Evolutionary conservation across 805 yeast genomes (phyloP).

Genomic region (Nakazawaea sp.): DNA sequence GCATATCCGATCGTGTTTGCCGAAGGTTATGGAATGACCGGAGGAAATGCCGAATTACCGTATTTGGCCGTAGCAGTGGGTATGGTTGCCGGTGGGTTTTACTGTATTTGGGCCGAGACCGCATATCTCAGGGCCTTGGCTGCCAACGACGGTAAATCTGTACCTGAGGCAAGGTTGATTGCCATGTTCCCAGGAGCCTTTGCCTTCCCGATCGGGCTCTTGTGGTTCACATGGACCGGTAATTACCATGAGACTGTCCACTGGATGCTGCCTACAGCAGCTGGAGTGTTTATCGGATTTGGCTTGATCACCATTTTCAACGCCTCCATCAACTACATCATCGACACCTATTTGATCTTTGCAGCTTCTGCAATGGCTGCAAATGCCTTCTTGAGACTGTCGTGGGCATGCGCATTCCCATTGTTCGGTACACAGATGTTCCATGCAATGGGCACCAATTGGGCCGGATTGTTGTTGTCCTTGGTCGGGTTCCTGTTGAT

Average conservation of each 20-base stretch:
- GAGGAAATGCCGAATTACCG: slow-evolving; percentile 71
- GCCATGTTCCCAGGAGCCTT: slow-evolving; percentile 70
- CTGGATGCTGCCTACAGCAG: slow-evolving; percentile 75
- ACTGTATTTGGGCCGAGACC: slow-evolving; percentile 49
- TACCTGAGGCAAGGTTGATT: slow-evolving; percentile 79
- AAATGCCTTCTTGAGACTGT: slow-evolving; percentile 61
- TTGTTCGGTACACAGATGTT: slow-evolving; percentile 71
- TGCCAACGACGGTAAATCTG: slow-evolving; percentile 46
- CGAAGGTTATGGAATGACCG: slow-evolving; percentile 51
- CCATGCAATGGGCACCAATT: slow-evolving; percentile 56
- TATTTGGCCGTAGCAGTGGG: slow-evolving; percentile 75
- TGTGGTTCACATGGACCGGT: slow-evolving; percentile 91
- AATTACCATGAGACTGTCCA: slow-evolving; percentile 61
- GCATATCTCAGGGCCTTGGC: slow-evolving; percentile 39
- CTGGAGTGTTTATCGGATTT: slow-evolving; percentile 58
- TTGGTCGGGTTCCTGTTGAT: slow-evolving; percentile 47
- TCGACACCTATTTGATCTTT: slow-evolving; percentile 61
- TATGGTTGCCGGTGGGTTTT: slow-evolving; percentile 47
- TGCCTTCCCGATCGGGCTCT: slow-evolving; percentile 68
- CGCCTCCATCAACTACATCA: slow-evolving; percentile 62
- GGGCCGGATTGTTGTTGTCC: slow-evolving; percentile 76
- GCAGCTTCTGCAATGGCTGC: slow-evolving; percentile 80
- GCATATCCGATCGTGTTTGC: slow-evolving; percentile 72
- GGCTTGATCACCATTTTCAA: slow-evolving; percentile 66
- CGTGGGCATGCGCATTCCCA: slow-evolving; percentile 61